Base-by-base conservation (phyloP, 1,284 basidiomycete species). In the Moesziomyces sp. region DNA sequence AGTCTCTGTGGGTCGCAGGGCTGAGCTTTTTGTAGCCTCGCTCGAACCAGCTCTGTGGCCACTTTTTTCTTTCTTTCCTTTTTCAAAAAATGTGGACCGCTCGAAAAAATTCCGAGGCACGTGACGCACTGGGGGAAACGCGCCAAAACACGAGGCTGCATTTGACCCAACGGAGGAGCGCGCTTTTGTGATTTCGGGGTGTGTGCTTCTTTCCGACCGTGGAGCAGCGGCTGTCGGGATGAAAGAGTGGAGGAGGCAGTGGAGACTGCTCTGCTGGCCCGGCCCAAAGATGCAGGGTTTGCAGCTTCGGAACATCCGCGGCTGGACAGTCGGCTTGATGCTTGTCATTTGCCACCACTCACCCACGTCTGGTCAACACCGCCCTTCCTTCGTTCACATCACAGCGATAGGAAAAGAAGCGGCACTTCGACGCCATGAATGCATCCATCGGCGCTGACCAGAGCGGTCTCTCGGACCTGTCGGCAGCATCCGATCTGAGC, bases 391-490 rank as follows among this genome's bases (percentile, higher is more conserved):
- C 3, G 24, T 3, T 1, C 24, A 26, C 13, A 18, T 24, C 54
- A 24, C 10, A 35, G 9, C 18, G 19, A 14, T 5, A 5, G 24
- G 43, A 1, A 42, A 44, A 18, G 40, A 60, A 14, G 13, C 16
- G 10, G 35, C 35, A 38, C 35, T 14, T 1, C 5, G 35, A 11
- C 35, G 35, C 59, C 50, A 54, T 55, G 53, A 57, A 58, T 8
- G 51, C 49, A n/a, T 59, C 67, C 21, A 50, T 53, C 1, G 44
- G 40, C 11, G 68, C 58, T 24, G 69, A 72, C 28, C 58, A 72
- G 52, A 66, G 40, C 55, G 63, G 59, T 14, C 43, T 72, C 16
- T 72, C 69, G 3, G 69, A 72, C 42, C 63, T 72, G 5, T 72
- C 69, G 1, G 52, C 55, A 19, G 63, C 60, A 42, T 70, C 67